A percentile compares a stretch with the other conserved stretches of the same genome.
Conservation (phyloP, 129 eudicot genomes). For the Deinandra increscens region DNA sequence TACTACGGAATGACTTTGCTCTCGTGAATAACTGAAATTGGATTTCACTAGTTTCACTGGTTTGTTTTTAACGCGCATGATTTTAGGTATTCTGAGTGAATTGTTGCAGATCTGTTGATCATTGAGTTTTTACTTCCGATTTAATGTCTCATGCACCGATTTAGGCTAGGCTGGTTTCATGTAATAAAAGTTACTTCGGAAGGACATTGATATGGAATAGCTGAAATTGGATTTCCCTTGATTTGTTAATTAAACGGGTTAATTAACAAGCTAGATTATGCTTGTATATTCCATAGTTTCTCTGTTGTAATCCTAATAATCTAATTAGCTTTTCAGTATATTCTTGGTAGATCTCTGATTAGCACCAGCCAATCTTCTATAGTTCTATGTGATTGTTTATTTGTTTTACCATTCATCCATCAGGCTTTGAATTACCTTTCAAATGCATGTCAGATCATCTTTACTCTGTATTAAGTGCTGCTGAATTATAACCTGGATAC, state of each 20-base stretch:
- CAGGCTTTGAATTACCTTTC: neutral
- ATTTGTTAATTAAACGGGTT: neutral
- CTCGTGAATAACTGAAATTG: neutral
- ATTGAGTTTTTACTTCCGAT: neutral
- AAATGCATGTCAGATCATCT: neutral
- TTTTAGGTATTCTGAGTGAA: neutral
- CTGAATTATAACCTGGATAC: neutral
- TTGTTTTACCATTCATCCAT: no score
- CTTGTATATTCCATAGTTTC: no score
- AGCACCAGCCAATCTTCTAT: neutral
- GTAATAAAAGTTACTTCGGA: no score
- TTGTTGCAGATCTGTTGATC: constrained; percentile 20
- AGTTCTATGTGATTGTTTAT: no score
- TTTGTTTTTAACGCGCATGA: neutral
- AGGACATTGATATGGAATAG: no score
- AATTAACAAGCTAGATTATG: neutral
- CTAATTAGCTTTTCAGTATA: no score
- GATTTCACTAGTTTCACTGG: neutral
- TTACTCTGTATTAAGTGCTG: neutral
- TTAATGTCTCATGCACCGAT: neutral
- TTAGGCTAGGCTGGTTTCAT: neutral
- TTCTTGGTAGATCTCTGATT: neutral
- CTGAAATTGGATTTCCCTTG: neutral
- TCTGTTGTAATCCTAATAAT: no score
- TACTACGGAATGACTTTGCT: neutral